phyloP scores from a whole-genome alignment of 805 yeast species.

The Candida boidinii region DNA sequence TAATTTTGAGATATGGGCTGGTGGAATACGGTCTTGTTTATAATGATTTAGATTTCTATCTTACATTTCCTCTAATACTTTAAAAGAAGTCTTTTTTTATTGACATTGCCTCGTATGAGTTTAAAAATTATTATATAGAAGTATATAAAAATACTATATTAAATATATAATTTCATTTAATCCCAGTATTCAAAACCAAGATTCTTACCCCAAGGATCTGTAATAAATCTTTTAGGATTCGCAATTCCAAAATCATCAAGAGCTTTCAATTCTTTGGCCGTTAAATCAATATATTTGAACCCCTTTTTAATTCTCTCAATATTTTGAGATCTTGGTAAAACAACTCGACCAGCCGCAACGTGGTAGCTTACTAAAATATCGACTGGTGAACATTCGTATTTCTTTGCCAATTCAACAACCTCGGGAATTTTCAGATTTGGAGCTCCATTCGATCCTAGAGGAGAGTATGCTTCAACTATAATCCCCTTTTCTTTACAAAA shows the following conservation, averaged over 20 bases:
- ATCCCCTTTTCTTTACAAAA: slow-evolving; percentile 30
- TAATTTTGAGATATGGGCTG: slow-evolving; percentile 28
- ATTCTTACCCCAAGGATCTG: slow-evolving; percentile 22
- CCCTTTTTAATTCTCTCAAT: slow-evolving; percentile 45
- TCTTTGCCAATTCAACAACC: slow-evolving; percentile 45
- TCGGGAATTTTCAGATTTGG: slow-evolving; percentile 47
- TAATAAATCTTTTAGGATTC: slow-evolving; percentile 23
- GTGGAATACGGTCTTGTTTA: slow-evolving; percentile 22
- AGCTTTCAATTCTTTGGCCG: slow-evolving; percentile 26
- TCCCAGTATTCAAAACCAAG: slow-evolving; percentile 26
- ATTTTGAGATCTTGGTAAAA: slow-evolving; percentile 65
- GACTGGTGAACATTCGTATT: slow-evolving; percentile 42
- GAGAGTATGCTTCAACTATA: slow-evolving; percentile 46
- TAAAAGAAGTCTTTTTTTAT: neutral
- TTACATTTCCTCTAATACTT: too few relatives aligned
- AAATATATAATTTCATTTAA: neutral
- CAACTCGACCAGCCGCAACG: slow-evolving; percentile 50
- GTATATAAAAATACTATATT: too few relatives aligned
- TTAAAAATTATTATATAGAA: too few relatives aligned
- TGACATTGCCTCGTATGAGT: too few relatives aligned
- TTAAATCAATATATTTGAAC: slow-evolving; percentile 26
- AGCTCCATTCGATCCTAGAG: slow-evolving; percentile 59
- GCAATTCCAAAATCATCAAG: slow-evolving; percentile 22
- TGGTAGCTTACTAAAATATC: slow-evolving; percentile 59
- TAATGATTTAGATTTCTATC: too few relatives aligned